Percentiles rank a stretch among this genome's conserved stretches.
Evolutionary conservation across 2,329 filamentous ascomycete genomes (phyloP).

Genomic region (Colletotrichum incanum): DNA sequence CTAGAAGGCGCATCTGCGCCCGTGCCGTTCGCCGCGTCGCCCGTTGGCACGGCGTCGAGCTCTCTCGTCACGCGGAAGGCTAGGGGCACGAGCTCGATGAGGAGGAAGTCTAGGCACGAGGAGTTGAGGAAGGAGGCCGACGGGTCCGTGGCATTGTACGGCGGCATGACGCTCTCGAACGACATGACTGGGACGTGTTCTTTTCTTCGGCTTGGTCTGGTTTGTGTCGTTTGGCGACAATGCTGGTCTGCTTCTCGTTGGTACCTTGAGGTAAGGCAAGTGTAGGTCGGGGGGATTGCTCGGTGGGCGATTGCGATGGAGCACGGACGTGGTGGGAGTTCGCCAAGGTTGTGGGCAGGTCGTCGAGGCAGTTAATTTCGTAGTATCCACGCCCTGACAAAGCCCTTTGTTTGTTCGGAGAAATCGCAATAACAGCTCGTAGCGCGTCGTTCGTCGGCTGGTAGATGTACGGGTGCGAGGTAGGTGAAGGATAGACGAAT

Average conservation of each 20-base stretch:
- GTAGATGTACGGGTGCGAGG: neutral
- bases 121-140: constrained; percentile 83
- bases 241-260: neutral
- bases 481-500: neutral
- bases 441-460: neutral
- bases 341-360: neutral
- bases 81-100: constrained; percentile 97
- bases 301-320: neutral
- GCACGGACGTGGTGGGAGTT: neutral
- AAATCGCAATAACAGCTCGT: neutral
- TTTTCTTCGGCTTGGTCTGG: neutral
- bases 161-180: constrained; percentile 78
- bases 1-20: constrained; percentile 56
- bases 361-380: neutral
- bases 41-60: constrained; percentile 68
- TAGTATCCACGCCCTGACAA: neutral
- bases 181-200: constrained; percentile 68
- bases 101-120: constrained; percentile 92
- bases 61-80: constrained; percentile 88
- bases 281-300: constrained; percentile 2
- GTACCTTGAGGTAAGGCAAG: neutral
- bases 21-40: constrained; percentile 40
- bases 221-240: neutral
- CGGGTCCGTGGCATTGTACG: constrained; percentile 81
- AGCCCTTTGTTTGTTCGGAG: too few relatives aligned